Evolutionary conservation across 331 rosid species (phyloP).

Genomic region (Acacia concinna): DNA sequence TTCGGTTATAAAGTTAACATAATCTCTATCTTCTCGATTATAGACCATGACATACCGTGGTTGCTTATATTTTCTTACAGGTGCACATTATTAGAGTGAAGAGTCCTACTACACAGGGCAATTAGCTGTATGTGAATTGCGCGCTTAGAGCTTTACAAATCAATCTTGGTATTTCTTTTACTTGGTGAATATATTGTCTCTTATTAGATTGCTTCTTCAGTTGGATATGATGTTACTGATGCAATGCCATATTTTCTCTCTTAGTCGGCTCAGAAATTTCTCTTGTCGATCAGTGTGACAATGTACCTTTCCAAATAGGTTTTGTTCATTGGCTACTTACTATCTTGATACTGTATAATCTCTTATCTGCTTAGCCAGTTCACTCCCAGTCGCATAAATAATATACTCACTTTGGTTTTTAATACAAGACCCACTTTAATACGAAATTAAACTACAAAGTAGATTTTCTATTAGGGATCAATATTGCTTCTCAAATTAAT

Average conservation of each 20-base stretch:
- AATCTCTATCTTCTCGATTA: not conserved
- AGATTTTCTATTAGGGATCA: too few species aligned
- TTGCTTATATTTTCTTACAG: slow-evolving; percentile 43
- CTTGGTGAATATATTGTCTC: not conserved
- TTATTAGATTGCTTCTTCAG: slow-evolving; percentile 2
- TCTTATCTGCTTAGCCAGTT: not conserved
- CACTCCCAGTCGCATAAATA: not conserved
- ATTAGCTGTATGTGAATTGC: slow-evolving; percentile 14
- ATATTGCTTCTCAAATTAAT: not conserved
- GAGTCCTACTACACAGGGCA: slow-evolving; percentile 30
- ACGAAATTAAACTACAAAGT: too few species aligned
- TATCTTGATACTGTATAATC: not conserved
- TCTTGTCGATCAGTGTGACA: not conserved
- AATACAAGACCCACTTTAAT: too few species aligned
- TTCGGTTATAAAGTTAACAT: slow-evolving; percentile 4
- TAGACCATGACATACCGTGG: slow-evolving; percentile 3
- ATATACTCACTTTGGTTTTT: too few species aligned
- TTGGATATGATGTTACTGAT: not conserved
- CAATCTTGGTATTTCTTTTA: slow-evolving; percentile 36
- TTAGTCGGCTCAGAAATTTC: not conserved
- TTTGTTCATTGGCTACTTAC: not conserved
- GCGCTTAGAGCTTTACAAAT: slow-evolving; percentile 25
- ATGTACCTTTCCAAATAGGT: not conserved
- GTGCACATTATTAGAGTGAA: slow-evolving; percentile 64
- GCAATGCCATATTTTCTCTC: not conserved